Evolutionary conservation across 2,329 filamentous ascomycete species (phyloP).

Genomic region (Penicillium sp.): DNA sequence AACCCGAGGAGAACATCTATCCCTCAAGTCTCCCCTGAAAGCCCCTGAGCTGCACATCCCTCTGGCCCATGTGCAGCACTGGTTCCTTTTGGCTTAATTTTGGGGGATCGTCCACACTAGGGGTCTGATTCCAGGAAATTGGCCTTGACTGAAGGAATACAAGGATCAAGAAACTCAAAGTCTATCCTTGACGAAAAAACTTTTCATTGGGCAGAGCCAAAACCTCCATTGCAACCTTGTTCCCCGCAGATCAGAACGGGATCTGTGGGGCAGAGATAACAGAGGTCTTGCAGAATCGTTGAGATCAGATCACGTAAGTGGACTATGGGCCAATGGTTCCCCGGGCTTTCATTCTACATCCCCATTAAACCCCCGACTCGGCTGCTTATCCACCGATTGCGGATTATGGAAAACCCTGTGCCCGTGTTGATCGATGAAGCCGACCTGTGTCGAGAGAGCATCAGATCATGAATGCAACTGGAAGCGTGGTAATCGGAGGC

Average conservation of each 20-base stretch:
- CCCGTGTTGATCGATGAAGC: slow-evolving; percentile 30
- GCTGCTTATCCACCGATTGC: slow-evolving; percentile 19
- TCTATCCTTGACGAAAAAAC: neutral
- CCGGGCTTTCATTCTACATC: neutral
- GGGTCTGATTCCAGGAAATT: neutral
- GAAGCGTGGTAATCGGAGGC: neutral
- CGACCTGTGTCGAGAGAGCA: slow-evolving; percentile 15
- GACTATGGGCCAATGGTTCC: neutral
- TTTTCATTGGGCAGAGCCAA: neutral
- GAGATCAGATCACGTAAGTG: neutral
- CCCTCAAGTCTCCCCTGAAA: neutral
- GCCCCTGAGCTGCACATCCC: neutral
- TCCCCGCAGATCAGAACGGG: neutral
- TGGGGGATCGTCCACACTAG: neutral
- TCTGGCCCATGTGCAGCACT: neutral
- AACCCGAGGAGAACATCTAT: neutral
- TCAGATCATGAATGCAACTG: neutral
- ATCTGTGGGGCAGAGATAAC: neutral
- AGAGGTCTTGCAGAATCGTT: neutral
- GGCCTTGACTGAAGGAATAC: neutral
- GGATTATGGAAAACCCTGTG: slow-evolving; percentile 29
- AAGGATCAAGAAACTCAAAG: neutral
- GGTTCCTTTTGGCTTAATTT: neutral
- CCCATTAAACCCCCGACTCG: neutral
- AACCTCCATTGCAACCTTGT: neutral